A percentile compares a stretch with the other conserved stretches of the same genome.
Conservation (phyloP, 2,329 filamentous ascomycete species). For the Sporothrix globosa region DNA sequence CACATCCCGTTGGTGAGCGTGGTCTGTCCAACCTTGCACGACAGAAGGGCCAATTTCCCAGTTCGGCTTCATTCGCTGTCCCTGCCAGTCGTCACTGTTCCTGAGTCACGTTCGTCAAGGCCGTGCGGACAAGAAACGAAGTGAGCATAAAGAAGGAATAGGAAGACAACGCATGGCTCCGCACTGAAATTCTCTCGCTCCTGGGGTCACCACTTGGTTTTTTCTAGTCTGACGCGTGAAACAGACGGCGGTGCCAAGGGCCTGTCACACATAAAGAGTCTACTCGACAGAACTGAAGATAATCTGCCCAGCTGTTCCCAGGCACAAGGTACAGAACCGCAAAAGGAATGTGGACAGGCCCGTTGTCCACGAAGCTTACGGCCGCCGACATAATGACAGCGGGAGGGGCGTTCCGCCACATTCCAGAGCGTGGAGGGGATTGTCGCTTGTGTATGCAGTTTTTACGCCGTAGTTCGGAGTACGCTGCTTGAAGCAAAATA, state of each 20-base stretch:
- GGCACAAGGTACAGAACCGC: background rate
- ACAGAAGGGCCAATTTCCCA: conserved; percentile 5
- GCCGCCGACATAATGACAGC: conserved; percentile 11
- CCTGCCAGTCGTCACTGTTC: conserved; percentile 4
- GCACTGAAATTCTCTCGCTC: background rate
- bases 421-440: conserved; percentile 6
- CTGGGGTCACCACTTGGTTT: background rate
- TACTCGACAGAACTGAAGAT: background rate
- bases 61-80: conserved; percentile 13
- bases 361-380: background rate
- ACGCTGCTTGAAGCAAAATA: background rate
- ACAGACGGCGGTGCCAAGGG: conserved; percentile 26
- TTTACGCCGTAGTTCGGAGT: too few relatives aligned
- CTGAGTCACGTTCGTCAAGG: background rate
- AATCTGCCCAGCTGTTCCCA: background rate
- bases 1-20: conserved; percentile 3
- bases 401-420: conserved; percentile 7
- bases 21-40: conserved; percentile 21
- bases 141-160: background rate
- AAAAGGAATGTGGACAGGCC: too few relatives aligned
- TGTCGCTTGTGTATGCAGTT: too few relatives aligned
- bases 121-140: background rate
- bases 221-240: conserved; percentile 20
- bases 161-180: background rate
- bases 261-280: conserved; percentile 13